Evolutionary conservation across 202 grass and related monocot genomes (phyloP).

Genomic region (Zoysia matrella): DNA sequence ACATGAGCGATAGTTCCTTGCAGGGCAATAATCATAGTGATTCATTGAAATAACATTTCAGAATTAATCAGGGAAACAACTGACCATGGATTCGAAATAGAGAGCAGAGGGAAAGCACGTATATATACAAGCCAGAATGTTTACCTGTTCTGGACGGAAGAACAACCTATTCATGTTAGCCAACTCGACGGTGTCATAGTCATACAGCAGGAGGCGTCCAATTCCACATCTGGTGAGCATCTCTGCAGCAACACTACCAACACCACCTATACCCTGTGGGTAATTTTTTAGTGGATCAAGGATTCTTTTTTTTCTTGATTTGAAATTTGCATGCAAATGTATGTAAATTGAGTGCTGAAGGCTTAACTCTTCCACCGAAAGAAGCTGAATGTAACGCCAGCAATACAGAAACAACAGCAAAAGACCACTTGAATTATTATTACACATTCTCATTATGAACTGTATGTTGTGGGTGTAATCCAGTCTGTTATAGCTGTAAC

Average conservation of each 20-base stretch:
- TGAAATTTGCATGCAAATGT: neutral
- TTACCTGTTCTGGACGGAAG: slow-evolving; percentile 96
- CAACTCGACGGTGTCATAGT: slow-evolving; percentile 95
- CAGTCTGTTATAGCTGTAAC: neutral
- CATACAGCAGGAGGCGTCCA: slow-evolving; percentile 93
- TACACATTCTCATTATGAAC: neutral
- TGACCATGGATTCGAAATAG: neutral
- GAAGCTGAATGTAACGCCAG: neutral
- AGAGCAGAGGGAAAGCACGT: neutral
- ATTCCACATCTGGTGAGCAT: slow-evolving; percentile 98
- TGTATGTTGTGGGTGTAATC: neutral
- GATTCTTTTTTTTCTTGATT: neutral
- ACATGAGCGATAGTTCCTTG: neutral
- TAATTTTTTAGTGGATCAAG: slow-evolving; percentile 14
- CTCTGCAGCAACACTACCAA: slow-evolving; percentile 94
- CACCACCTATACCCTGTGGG: slow-evolving; percentile 88
- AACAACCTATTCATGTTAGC: slow-evolving; percentile 99
- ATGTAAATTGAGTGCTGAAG: neutral
- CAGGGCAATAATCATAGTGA: neutral
- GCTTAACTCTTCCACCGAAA: neutral
- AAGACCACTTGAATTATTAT: neutral
- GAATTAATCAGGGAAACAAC: neutral
- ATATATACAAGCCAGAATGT: slow-evolving; percentile 14
- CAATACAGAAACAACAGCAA: neutral
- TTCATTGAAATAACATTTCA: neutral